phyloP scores from a whole-genome alignment of 176 grass and related monocot species.

The Aegilops speltoides region DNA sequence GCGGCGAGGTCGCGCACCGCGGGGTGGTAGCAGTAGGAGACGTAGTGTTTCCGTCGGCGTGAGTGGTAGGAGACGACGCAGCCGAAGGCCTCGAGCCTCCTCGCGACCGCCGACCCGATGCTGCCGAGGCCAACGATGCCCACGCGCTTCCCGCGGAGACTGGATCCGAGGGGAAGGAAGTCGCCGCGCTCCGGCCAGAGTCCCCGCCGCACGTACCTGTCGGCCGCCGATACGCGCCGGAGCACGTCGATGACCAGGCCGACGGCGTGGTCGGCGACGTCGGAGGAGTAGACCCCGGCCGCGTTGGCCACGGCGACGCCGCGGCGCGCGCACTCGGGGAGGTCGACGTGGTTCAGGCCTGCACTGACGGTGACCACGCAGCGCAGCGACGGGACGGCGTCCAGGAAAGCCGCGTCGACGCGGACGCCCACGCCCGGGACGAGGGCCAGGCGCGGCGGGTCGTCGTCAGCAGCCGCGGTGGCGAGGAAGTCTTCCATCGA shows the following conservation, averaged over 20 bases:
- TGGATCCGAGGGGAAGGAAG: slow-evolving; percentile 27
- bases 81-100: slow-evolving; percentile 35
- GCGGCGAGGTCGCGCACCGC: slow-evolving; percentile 12
- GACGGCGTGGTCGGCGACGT: slow-evolving; percentile 43
- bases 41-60: background rate
- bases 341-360: slow-evolving; percentile 41
- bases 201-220: slow-evolving; percentile 29
- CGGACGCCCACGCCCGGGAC: background rate
- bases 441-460: background rate
- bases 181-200: slow-evolving; percentile 19
- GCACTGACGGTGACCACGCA: slow-evolving; percentile 17
- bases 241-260: slow-evolving; percentile 40
- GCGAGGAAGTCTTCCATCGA: slow-evolving; percentile 36
- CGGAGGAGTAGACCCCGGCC: slow-evolving; percentile 21
- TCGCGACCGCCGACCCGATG: slow-evolving; percentile 30
- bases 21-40: slow-evolving; percentile 29
- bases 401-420: slow-evolving; percentile 19
- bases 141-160: slow-evolving; percentile 35
- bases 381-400: slow-evolving; percentile 32
- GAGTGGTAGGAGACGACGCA: slow-evolving; percentile 40
- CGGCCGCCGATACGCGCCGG: slow-evolving; percentile 19
- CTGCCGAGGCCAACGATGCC: slow-evolving; percentile 48
- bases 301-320: slow-evolving; percentile 42
- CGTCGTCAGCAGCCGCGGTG: background rate
- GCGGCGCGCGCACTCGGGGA: slow-evolving; percentile 39